Percentiles rank a stretch among this genome's conserved stretches.
Conservation (phyloP, 768 basidiomycete genomes). For the Boletus subparvulus region DNA sequence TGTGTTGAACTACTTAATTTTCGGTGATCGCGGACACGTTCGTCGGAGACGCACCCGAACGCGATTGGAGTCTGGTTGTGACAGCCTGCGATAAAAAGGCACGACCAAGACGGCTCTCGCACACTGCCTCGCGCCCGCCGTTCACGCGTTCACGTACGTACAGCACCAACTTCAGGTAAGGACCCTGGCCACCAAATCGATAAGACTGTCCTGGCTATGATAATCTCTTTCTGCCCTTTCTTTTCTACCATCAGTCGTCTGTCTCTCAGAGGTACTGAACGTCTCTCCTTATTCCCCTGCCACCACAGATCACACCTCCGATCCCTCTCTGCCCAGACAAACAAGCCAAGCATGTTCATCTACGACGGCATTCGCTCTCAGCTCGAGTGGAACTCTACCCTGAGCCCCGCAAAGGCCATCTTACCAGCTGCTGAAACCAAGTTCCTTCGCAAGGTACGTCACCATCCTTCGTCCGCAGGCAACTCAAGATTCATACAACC, state of each 20-base stretch:
- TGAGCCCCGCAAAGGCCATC: constrained; percentile 71
- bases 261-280: constrained; percentile 14
- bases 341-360: constrained; percentile 46
- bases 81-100: constrained; percentile 15
- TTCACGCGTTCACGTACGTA: constrained; percentile 2
- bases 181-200: constrained; percentile 16
- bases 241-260: constrained; percentile 15
- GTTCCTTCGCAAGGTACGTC: constrained; percentile 82
- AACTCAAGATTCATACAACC: constrained; percentile 6
- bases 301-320: constrained; percentile 10
- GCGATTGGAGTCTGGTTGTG: constrained; percentile 8
- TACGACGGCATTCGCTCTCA: constrained; percentile 70
- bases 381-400: constrained; percentile 88
- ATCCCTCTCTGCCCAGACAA: constrained; percentile 8
- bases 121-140: constrained; percentile 1
- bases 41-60: constrained; percentile 11
- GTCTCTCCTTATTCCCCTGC: constrained; percentile 1
- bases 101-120: neutral
- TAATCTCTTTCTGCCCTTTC: neutral
- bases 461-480: neutral
- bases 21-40: constrained; percentile 26
- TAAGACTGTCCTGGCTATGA: constrained; percentile 13
- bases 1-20: constrained; percentile 3
- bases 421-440: constrained; percentile 78
- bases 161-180: constrained; percentile 21